Evolutionary conservation across 495 filamentous ascomycete genomes (phyloP).

Genomic region (Lindgomyces ingoldianus): DNA sequence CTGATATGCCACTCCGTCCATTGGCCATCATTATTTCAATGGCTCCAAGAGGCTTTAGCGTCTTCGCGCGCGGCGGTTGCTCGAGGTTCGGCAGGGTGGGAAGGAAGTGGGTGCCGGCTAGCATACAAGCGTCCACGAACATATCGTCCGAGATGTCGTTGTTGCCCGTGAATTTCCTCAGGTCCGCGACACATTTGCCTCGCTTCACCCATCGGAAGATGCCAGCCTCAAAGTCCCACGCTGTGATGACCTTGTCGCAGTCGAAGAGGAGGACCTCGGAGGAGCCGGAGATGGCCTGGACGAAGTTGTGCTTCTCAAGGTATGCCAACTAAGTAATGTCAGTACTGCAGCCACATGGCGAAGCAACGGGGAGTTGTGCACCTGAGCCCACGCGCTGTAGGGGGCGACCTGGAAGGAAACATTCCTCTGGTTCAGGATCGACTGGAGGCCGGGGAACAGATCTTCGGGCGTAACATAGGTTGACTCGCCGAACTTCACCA

Average conservation of each 20-base stretch:
- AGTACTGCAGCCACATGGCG: background rate
- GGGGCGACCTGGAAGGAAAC: constrained; percentile 85
- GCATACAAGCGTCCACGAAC: constrained; percentile 80
- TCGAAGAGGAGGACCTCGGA: constrained; percentile 89
- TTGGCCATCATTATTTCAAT: constrained; percentile 68
- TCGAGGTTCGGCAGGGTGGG: constrained; percentile 74
- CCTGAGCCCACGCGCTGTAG: constrained; percentile 87
- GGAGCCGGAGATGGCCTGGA: constrained; percentile 79
- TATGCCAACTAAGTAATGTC: constrained; percentile 67
- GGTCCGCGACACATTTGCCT: constrained; percentile 65
- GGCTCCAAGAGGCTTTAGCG: constrained; percentile 59
- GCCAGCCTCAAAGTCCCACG: constrained; percentile 62
- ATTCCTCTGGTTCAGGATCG: constrained; percentile 65
- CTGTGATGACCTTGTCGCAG: constrained; percentile 77
- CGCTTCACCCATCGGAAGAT: constrained; percentile 72
- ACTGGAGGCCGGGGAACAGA: constrained; percentile 55
- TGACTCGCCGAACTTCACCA: constrained; percentile 77
- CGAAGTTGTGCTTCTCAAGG: constrained; percentile 68
- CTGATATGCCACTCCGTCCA: constrained; percentile 60
- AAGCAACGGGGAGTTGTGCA: constrained; percentile 41
- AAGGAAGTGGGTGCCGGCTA: constrained; percentile 80
- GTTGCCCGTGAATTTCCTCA: constrained; percentile 43
- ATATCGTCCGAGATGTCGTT: constrained; percentile 66
- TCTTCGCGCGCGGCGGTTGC: constrained; percentile 50
- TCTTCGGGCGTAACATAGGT: constrained; percentile 42